Evolutionary conservation across 306 rosid genomes (phyloP), one percentile per base, ranked within the genome.

Genomic region (Inga laurina): DNA sequence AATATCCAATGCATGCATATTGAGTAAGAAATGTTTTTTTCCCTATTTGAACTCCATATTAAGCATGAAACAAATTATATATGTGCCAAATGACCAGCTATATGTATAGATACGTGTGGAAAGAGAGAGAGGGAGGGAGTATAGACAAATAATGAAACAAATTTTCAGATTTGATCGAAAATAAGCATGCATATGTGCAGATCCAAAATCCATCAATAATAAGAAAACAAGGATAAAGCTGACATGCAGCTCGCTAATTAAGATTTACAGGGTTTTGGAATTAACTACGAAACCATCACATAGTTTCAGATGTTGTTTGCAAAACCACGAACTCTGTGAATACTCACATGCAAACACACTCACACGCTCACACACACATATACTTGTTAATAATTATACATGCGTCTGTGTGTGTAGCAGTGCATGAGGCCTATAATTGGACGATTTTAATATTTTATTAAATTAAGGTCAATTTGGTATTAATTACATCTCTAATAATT

Each of bases 271-370:
- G n/a, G 21, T 44, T 70, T 22, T 19, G 32, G 62, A 85, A 39
- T 39, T 48, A 66, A 62, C 71, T 43, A 30, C 2, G 71, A 65
- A 65, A 14, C 69, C 43, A 15, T 32, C 4, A 32, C 10, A 32
- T 32, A 5, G 43, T 32, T 65, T 65, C 43, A 65, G 43, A 32
- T 32, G 18, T 6, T 65, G 69, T 65, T 7, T 14, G 43, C 71
- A 30, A 22, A 62, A 65, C 71, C 10, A 65, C 19, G 3, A 12
- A 64, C 19, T 5, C 39, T 27, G 16, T 61, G 34, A 8, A 3
- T 45, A 68, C 80, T 84, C 81, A 75, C 84, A 56, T 66, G 84
- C 72, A 54, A 84, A 75, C 22, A 54, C 66, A 76, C 21, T 5
- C 11, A 56, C 0, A 52, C 10, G 24, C n/a, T 1, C 56, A 3